Base-by-base conservation (phyloP, 1,284 basidiomycete genomes). In the Ceratorhiza oryzae-sativae region DNA sequence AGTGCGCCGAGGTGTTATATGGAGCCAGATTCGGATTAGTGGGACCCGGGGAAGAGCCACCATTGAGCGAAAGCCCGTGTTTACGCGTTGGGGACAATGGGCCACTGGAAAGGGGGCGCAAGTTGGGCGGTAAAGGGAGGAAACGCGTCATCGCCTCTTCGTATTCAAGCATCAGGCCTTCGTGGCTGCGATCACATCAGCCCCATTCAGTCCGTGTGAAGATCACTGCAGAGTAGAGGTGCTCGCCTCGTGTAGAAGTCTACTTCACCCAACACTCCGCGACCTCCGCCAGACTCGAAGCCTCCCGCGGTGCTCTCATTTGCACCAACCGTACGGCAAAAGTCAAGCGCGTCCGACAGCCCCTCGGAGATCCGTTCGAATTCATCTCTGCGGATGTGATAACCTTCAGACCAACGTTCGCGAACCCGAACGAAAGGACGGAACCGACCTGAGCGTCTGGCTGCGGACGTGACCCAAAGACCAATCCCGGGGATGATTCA, bases 401-500 rank as follows among this genome's bases (percentile, higher is more conserved):
- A 60, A 46, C 20, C 56, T 62, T 39, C 8, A 45, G 41, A 32
- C 15, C 23, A 13, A 25, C 13, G 18, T n/a, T 25, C 27, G n/a
- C 15, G 25, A 48, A n/a, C 32, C 20, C 41, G 4, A 5, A 62
- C 36, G 27, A 23, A 27, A 71, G 13, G 41, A 49, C 18, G 27
- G 23, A 27, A 70, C 67, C 20, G 30, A 88, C 88, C 89, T 86
- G 27, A 97, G 84, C 25, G 88, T 86, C 0, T 88, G 88, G 0
- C 90, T 93, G 56, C 95, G 90, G 32, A 99, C 97, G 79, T 99
- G 95, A 12, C 87, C 86, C 76, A 98, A 87, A 1, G 94, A 95
- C 94, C 97, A 98, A 78, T 92, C 89, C 45, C 92, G 87, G 0
- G 97, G 97, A 77, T 97, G 92, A 80, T 95, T 89, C 42, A 98